Conservation (phyloP, 352 stramenopile species). For the Pseudoperonospora humuli region DNA sequence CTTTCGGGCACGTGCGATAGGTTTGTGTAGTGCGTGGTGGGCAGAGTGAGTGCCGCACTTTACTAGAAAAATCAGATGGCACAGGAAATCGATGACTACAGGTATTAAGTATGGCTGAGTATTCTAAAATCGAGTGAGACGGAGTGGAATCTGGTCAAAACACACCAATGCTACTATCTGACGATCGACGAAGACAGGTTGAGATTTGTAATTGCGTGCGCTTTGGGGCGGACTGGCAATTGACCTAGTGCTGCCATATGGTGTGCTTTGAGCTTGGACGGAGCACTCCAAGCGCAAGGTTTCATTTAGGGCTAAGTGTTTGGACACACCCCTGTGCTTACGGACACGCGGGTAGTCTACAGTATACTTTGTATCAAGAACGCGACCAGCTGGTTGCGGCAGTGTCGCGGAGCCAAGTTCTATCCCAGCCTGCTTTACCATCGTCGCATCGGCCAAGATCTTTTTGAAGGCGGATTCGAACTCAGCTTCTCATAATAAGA, state of each 20-base stretch:
- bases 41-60: conserved; percentile 3
- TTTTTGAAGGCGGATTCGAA: conserved; percentile 4
- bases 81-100: background rate
- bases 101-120: background rate
- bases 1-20: conserved; percentile 11
- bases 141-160: background rate
- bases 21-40: conserved; percentile 10
- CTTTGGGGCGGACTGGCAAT: conserved; percentile 8
- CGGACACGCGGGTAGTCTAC: too few species aligned
- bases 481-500: conserved; percentile 2
- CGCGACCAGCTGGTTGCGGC: conserved; percentile 7
- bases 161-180: background rate
- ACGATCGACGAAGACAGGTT: conserved; percentile 7
- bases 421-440: background rate
- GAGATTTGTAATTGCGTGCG: conserved; percentile 25
- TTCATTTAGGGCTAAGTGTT: too few species aligned
- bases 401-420: background rate
- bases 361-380: too few species aligned
- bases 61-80: background rate
- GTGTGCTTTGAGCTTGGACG: background rate
- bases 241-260: background rate
- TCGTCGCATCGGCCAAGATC: conserved; percentile 4
- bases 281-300: too few species aligned
- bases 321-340: too few species aligned
- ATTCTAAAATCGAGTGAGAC: conserved; percentile 1